A percentile compares a stretch with the other conserved stretches of the same genome.
phyloP scores from a whole-genome alignment of 805 yeast genomes.

The Pichia kluyveri region DNA sequence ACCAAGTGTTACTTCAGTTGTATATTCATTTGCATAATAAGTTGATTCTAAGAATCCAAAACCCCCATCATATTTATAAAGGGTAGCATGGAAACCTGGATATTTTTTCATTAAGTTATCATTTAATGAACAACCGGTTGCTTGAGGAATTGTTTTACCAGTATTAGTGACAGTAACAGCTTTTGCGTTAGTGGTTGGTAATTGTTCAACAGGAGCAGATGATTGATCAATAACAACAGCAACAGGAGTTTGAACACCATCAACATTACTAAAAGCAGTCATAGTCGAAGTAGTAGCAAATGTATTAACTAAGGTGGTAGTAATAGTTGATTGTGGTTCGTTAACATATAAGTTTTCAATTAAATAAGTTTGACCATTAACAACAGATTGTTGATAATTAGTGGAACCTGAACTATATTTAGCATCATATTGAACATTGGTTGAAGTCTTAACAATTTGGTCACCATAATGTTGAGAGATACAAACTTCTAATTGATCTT shows the following conservation, averaged over 20 bases:
- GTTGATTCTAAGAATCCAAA: constrained; percentile 2
- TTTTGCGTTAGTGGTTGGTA: not conserved
- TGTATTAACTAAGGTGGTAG: not conserved
- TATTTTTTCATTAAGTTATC: not conserved
- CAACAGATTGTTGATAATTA: not conserved
- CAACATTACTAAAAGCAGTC: not conserved
- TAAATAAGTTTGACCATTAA: not conserved
- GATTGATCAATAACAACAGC: constrained; percentile 2
- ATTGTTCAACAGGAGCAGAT: not conserved
- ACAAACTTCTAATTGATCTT: not conserved
- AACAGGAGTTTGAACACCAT: constrained; percentile 1
- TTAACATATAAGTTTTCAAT: not conserved
- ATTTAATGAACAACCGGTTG: constrained; percentile 4
- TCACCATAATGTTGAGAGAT: not conserved
- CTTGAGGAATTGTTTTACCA: not conserved
- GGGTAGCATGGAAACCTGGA: constrained; percentile 6
- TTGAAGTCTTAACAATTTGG: not conserved
- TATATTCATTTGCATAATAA: constrained; percentile 6
- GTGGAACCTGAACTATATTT: not conserved
- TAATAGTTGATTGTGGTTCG: not conserved
- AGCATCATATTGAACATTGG: not conserved
- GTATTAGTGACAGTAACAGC: not conserved
- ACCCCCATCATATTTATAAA: constrained; percentile 1
- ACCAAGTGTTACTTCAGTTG: not conserved
- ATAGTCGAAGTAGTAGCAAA: constrained; percentile 4